These are phyloP conservation scores for Chaetomium globosum DNA, from an alignment of 2,329 filamentous ascomycete species.

Conservation along the genomic window DNA sequence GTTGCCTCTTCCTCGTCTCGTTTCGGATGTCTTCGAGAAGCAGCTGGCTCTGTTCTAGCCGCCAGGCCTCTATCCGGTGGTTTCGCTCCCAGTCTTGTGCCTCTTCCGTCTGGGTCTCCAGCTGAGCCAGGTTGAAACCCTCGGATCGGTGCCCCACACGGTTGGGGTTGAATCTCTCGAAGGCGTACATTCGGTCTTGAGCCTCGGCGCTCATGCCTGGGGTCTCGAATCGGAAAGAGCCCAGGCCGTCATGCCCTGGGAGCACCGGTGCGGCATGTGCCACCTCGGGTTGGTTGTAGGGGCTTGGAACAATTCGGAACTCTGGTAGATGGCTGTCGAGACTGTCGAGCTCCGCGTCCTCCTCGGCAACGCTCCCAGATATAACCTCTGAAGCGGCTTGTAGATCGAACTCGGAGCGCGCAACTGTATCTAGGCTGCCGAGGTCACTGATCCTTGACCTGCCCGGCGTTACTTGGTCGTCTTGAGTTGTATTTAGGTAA, in stretches of 20 bases:
- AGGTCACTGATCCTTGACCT: slow-evolving; percentile 78
- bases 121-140: slow-evolving; percentile 54
- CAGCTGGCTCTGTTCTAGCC: slow-evolving; percentile 83
- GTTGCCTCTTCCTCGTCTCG: slow-evolving; percentile 72
- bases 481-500: slow-evolving; percentile 68
- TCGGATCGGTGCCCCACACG: slow-evolving; percentile 60
- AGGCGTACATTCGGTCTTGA: slow-evolving; percentile 85
- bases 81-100: slow-evolving; percentile 72
- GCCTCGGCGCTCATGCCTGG: slow-evolving; percentile 57
- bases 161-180: slow-evolving; percentile 80
- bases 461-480: slow-evolving; percentile 66
- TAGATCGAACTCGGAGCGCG: slow-evolving; percentile 56
- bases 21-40: slow-evolving; percentile 86
- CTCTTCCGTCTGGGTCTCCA: slow-evolving; percentile 57
- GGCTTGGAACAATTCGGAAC: slow-evolving; percentile 67
- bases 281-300: slow-evolving; percentile 49
- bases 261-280: slow-evolving; percentile 69
- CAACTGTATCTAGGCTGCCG: slow-evolving; percentile 72
- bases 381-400: slow-evolving; percentile 41
- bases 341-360: slow-evolving; percentile 82
- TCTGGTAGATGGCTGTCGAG: slow-evolving; percentile 89
- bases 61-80: slow-evolving; percentile 87
- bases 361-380: slow-evolving; percentile 44
- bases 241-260: slow-evolving; percentile 90
- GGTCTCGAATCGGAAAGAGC: slow-evolving; percentile 73